phyloP scores from a whole-genome alignment of 495 filamentous ascomycete genomes.

The Penicillium angulare region DNA sequence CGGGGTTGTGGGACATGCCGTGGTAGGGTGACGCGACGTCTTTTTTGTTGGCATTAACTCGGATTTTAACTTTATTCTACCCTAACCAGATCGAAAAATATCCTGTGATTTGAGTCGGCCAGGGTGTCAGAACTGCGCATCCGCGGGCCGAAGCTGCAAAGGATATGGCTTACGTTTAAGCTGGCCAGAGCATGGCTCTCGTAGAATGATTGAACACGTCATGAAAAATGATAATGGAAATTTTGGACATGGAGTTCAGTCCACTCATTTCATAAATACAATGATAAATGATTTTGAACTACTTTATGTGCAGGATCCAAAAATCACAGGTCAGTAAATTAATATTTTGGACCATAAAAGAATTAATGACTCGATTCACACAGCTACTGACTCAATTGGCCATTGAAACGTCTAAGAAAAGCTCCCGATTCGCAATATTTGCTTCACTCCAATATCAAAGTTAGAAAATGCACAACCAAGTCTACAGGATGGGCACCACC shows the following conservation, averaged over 20 bases:
- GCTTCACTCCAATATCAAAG: neutral
- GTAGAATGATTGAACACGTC: neutral
- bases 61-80: too few relatives aligned
- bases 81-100: slow-evolving; percentile 1
- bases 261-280: slow-evolving; percentile 4
- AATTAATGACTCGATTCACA: neutral
- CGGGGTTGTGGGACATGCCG: slow-evolving; percentile 7
- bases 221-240: neutral
- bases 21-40: neutral
- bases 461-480: slow-evolving; percentile 1
- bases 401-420: neutral
- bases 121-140: neutral
- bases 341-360: neutral
- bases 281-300: neutral
- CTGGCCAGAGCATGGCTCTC: slow-evolving; percentile 6
- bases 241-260: neutral
- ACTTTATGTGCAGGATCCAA: slow-evolving; percentile 1
- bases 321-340: neutral
- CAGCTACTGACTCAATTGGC: neutral
- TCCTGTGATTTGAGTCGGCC: slow-evolving; percentile 3
- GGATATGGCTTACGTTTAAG: slow-evolving; percentile 12
- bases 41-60: too few relatives aligned
- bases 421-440: neutral
- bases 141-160: slow-evolving; percentile 2
- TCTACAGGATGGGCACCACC: neutral